These are phyloP conservation scores for Hericium rajendrae DNA, from an alignment of 768 basidiomycete genomes.

Conservation along the genomic window DNA sequence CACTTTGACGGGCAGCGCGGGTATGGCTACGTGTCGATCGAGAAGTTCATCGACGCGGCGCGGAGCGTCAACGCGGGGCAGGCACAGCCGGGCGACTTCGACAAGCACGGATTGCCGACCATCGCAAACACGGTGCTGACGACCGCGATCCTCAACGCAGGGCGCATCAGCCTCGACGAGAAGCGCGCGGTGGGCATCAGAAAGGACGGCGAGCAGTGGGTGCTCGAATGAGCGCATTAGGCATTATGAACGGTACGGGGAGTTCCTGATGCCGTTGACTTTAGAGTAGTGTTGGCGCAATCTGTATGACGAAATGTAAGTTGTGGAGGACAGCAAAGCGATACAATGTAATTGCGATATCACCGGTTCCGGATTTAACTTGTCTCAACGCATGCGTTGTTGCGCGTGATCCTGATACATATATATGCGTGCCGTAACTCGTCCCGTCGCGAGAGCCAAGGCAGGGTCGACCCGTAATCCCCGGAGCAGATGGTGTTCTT, in stretches of 20 bases:
- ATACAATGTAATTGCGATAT: too few relatives aligned
- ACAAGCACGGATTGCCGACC: conserved; percentile 74
- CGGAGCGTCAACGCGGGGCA: conserved; percentile 66
- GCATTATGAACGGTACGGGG: background rate
- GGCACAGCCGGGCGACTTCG: conserved; percentile 62
- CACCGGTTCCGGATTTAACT: background rate
- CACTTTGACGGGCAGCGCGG: conserved; percentile 93
- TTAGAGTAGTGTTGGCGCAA: background rate
- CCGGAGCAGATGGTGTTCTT: too few relatives aligned
- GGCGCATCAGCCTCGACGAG: conserved; percentile 84
- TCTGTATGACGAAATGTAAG: conserved; percentile 6
- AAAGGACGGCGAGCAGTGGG: conserved; percentile 54
- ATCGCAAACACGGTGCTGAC: conserved; percentile 82
- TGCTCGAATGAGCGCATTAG: conserved; percentile 42
- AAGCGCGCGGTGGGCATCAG: conserved; percentile 74
- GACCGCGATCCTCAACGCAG: conserved; percentile 85
- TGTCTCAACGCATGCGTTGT: too few relatives aligned
- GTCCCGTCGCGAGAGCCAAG: too few relatives aligned
- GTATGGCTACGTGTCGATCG: conserved; percentile 87
- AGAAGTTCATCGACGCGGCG: conserved; percentile 84
- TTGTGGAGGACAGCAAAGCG: background rate
- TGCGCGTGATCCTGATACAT: too few relatives aligned
- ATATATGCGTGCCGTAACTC: background rate
- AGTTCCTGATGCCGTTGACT: too few relatives aligned
- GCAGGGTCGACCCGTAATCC: too few relatives aligned